phyloP scores from a whole-genome alignment of 768 basidiomycete species.

The Mycena kentingensis region DNA sequence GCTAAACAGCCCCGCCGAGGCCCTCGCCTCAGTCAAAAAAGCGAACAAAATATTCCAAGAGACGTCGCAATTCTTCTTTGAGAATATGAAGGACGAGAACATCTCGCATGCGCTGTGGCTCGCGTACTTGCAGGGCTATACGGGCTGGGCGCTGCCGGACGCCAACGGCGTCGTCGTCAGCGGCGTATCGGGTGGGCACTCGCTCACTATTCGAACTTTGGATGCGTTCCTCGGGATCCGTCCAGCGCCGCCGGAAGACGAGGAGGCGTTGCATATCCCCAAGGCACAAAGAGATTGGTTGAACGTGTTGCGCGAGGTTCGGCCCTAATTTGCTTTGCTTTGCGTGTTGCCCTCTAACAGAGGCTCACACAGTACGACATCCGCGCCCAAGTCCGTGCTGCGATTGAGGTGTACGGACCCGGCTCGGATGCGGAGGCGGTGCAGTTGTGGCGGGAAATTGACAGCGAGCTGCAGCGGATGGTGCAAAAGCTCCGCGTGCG shows the following conservation, averaged over 20 bases:
- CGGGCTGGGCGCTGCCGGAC: conserved; percentile 2
- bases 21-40: neutral
- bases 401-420: conserved; percentile 2
- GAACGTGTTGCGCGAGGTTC: neutral
- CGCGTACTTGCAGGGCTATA: conserved; percentile 4
- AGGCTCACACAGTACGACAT: neutral
- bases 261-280: neutral
- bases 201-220: conserved; percentile 1
- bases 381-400: neutral
- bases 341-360: neutral
- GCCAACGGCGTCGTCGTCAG: conserved; percentile 1
- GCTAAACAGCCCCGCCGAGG: neutral
- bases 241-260: neutral
- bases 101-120: conserved; percentile 4
- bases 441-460: neutral
- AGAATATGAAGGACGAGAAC: conserved; percentile 5
- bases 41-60: conserved; percentile 1
- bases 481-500: conserved; percentile 5
- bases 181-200: conserved; percentile 3
- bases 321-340: neutral
- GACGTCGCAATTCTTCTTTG: conserved; percentile 2
- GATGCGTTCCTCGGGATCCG: conserved; percentile 1
- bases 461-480: conserved; percentile 1
- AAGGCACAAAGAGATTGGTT: conserved; percentile 5
- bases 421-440: neutral